Evolutionary conservation across 306 rosid genomes (phyloP), one percentile per base, ranked within the genome.

Genomic region (Acacia acuminata): DNA sequence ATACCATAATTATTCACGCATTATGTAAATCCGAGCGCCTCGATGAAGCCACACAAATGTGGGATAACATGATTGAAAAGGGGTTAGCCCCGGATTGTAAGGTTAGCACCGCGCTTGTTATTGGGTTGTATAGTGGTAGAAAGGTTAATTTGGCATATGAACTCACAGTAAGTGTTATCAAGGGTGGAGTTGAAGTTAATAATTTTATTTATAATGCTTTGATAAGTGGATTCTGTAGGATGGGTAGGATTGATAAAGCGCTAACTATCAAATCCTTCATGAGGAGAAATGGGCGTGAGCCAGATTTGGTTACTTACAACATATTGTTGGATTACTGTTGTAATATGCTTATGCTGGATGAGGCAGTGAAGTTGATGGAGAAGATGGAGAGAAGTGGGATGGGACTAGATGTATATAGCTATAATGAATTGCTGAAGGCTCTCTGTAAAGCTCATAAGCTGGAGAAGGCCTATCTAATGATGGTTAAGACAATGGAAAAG

Each of bases 101-200:
- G 73, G 90, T 90, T 0, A 90, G 97, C 44, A 86, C 86, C 0
- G 93, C 90, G 3, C 89, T 95, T 64, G 98, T 95, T 65, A 69
- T 89, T 76, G 99, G 97, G n/a, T 86, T 95, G 86, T 93, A 92
- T 79, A 58, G 85, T 61, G 94, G 92, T 58, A 90, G 92, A 43
- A 88, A 91, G 79, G 97, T 95, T 82, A 92, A 93, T 80, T 95
- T 93, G 88, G 98, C 97, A 3, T 95, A 95, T 85, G 94, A 95
- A 67, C 96, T 95, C 77, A 81, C 83, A 7, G 86, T 92, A 51
- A 94, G 84, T 36, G 90, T 71, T 71, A 71, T 71, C 5, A 71
- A 71, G 56, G 76, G 76, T 43, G 76, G 76, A 71, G 58, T 71
- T 17, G 55, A 44, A 38, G 58, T 71, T 14, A 71, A 71, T 71